Base-by-base conservation (phyloP, 2,329 filamentous ascomycete genomes). In the Aspergillus sergii region DNA sequence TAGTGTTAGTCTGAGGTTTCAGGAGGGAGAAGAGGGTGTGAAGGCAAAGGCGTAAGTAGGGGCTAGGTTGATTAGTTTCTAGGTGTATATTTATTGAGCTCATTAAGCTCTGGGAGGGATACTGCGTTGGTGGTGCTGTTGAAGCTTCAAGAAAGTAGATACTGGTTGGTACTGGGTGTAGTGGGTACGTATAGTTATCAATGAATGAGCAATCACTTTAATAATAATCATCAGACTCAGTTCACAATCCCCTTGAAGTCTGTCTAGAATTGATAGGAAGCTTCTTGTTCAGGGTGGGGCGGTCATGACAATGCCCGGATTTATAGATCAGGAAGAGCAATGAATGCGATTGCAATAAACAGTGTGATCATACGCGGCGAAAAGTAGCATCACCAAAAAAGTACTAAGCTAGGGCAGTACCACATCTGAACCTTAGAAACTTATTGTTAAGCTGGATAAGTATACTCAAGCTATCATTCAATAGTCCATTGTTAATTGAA, bases 1-100 rank as follows among this genome's bases (percentile, higher is more conserved):
- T 76, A 95, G 92, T 73, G 81, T 98, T 59, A 96, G 92, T 76
- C 82, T 98, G 79, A 95, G 89, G 71, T 98, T 99, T 75, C 85
- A 83, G 1, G 82, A 91, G 56, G 89, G 87, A 71, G 80, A 87
- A 70, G 80, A 82, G 28, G 68, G 68, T 46, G 66, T 59, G 12
- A 75, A 75, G 64, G 64, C 74, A 1, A 76, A 77, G 66, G 74
- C 67, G 28, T 76, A 58, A 69, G 48, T 50, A 46, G 19, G 16
- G 36, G 34, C 39, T 8, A 7, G 16, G 19, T 41, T n/a, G 3
- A 9, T 41, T 41, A 7, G 9, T 41, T 41, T 41, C 5, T 36
- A 16, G 39, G 39, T 41, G 39, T 19, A n/a, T 41, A 41, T 41
- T 4, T n/a, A 41, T 41, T 19, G 16, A n/a, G 19, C 34, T 36